These are phyloP conservation scores for Symbiodinium natans DNA, from an alignment of 73 alveolate genomes.

Conservation along the genomic window DNA sequence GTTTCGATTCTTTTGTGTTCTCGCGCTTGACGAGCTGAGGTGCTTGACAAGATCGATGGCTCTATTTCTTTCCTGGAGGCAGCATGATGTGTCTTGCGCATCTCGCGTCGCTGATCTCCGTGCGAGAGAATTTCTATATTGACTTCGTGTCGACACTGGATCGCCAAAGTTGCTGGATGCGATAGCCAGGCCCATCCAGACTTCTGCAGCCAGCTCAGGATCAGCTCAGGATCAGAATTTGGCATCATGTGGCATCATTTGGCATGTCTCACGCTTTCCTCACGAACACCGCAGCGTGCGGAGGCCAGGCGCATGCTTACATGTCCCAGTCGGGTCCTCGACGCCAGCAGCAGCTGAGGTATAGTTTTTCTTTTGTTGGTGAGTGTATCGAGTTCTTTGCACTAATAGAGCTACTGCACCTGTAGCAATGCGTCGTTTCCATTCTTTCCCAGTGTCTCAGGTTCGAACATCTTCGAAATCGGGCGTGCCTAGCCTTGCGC, in stretches of 20 bases:
- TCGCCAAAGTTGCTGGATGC: not conserved
- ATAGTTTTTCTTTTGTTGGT: no score
- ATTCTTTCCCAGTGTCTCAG: not conserved
- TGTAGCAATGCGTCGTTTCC: not conserved
- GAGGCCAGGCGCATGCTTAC: constrained; percentile 79
- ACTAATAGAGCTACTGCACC: no score
- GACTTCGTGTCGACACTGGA: no score
- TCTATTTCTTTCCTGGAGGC: constrained; percentile 67
- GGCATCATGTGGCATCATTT: no score
- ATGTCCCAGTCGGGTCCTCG: constrained; percentile 32
- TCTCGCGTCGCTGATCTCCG: not conserved
- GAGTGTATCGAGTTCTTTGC: no score
- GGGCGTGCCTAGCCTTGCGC: constrained; percentile 91
- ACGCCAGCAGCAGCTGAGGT: not conserved
- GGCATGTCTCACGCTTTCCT: no score
- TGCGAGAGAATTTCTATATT: not conserved
- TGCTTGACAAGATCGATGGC: constrained; percentile 78
- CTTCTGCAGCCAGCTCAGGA: constrained; percentile 21
- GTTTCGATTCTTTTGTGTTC: no score
- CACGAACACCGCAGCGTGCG: no score
- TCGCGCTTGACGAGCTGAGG: not conserved
- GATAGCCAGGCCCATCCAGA: constrained; percentile 59
- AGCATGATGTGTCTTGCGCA: not conserved
- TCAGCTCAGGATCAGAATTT: no score
- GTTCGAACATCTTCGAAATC: constrained; percentile 89